Evolutionary conservation across 2,329 filamentous ascomycete species (phyloP).

Genomic region (Stachybotrys elegans): DNA sequence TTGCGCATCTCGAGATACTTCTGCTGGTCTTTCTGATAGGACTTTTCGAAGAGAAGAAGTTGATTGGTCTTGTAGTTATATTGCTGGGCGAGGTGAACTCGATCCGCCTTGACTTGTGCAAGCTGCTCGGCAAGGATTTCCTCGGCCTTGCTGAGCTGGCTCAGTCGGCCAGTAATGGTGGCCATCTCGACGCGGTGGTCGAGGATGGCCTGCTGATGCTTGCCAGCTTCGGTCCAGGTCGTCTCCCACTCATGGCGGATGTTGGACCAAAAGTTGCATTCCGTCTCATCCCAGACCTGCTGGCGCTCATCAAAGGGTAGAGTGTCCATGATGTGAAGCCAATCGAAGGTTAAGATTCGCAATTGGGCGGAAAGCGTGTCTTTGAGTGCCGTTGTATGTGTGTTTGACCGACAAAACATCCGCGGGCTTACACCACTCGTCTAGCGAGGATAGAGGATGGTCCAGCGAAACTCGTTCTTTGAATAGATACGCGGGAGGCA

Average conservation of each 20-base stretch:
- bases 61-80: constrained; percentile 28
- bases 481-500: too few species aligned
- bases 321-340: constrained; percentile 22
- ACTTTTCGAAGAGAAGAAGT: constrained; percentile 25
- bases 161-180: constrained; percentile 20
- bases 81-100: constrained; percentile 23
- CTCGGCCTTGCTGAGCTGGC: constrained; percentile 21
- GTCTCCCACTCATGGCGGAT: constrained; percentile 19
- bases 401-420: too few species aligned
- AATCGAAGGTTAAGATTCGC: too few species aligned
- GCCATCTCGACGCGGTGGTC: constrained; percentile 23
- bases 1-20: constrained; percentile 20
- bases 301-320: constrained; percentile 25
- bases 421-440: too few species aligned
- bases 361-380: too few species aligned
- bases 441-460: too few species aligned
- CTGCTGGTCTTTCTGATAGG: constrained; percentile 23
- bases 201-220: constrained; percentile 18
- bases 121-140: constrained; percentile 23
- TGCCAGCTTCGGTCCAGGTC: constrained; percentile 16
- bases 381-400: too few species aligned
- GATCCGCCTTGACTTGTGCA: constrained; percentile 30
- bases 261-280: constrained; percentile 27
- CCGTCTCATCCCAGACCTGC: constrained; percentile 30
- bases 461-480: too few species aligned